A percentile compares a stretch with the other conserved stretches of the same genome.
phyloP scores from a whole-genome alignment of 2,329 filamentous ascomycete species.

The Teratosphaeria zuluensis region DNA sequence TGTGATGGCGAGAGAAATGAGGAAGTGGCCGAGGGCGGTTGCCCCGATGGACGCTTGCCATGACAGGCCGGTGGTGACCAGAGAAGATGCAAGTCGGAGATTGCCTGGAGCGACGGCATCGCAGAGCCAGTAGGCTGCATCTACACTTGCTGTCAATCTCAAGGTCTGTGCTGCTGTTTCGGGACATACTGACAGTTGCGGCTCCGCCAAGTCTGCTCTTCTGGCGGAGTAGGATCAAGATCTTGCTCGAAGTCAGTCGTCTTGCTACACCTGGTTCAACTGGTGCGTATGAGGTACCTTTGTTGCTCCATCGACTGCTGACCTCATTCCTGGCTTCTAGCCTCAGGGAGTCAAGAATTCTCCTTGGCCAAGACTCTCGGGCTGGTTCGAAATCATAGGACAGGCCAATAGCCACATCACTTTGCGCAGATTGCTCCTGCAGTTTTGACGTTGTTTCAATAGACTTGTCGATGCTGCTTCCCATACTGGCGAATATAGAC shows the following conservation, averaged over 20 bases:
- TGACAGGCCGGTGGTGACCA: constrained; percentile 13
- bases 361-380: background rate
- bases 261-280: background rate
- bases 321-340: constrained; percentile 1
- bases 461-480: background rate
- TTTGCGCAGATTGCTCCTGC: background rate
- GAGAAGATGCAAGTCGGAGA: constrained; percentile 11
- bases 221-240: constrained; percentile 8
- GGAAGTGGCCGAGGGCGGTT: constrained; percentile 13
- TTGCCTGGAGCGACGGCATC: constrained; percentile 14
- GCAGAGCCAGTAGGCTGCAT: constrained; percentile 17
- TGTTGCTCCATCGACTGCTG: constrained; percentile 5
- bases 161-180: background rate
- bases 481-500: background rate
- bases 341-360: constrained; percentile 10
- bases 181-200: constrained; percentile 7
- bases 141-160: background rate
- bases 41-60: constrained; percentile 12
- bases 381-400: background rate
- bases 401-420: background rate
- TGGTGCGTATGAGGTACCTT: background rate
- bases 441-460: background rate
- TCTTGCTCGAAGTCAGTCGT: background rate
- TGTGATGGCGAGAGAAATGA: constrained; percentile 10
- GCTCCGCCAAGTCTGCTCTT: constrained; percentile 9